Evolutionary conservation across 2,329 filamentous ascomycete species (phyloP), one percentile per base, ranked within the genome.

Genomic region (Sodiomyces alkalinus): DNA sequence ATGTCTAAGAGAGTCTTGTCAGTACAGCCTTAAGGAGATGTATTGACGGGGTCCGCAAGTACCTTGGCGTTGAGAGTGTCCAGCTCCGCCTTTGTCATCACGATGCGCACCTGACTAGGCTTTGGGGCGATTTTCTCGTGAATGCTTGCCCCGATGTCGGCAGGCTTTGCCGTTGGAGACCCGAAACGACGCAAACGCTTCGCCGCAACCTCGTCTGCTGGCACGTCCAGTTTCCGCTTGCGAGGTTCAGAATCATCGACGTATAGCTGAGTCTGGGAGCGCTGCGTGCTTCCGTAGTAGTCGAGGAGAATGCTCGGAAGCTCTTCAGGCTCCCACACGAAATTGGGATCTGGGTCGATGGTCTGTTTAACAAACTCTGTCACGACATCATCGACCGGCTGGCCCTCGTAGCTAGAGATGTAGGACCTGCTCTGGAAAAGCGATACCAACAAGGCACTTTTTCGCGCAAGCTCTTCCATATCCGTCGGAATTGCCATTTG

Each of bases 301-400:
- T 69, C 60, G 14, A 71, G 54, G 3, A 69, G 52, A 0, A 57
- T 47, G 1, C 58, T 54, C 0, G 66, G 64, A 3, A 73, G 42
- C 3, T 48, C 35, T 7, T 60, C 52, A 2, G 62, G 55, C 10
- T 60, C 55, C 60, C 60, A 73, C 4, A 48, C 43, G 21, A 68
- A 50, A 7, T 48, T 48, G 20, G 36, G 41, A 24, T 39, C 53
- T 22, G 41, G 52, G 31, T 39, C 51, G 27, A 58, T 55, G 8
- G 69, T 40, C 28, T 60, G 59, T 16, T 54, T 49, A 11, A 55
- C 48, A 39, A 73, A 70, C 1, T 51, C 40, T 20, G 51, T 44
- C 6, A 67, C 67, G 11, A 60, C 47, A 19, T 61, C 48, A 31
- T 64, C 38, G 12, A 47, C 41, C 12, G 53, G 38, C 22, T 49